These are phyloP conservation scores for Kappamyces sp. DNA, from an alignment of 192 early-diverging fungal species.

Conservation along the genomic window DNA sequence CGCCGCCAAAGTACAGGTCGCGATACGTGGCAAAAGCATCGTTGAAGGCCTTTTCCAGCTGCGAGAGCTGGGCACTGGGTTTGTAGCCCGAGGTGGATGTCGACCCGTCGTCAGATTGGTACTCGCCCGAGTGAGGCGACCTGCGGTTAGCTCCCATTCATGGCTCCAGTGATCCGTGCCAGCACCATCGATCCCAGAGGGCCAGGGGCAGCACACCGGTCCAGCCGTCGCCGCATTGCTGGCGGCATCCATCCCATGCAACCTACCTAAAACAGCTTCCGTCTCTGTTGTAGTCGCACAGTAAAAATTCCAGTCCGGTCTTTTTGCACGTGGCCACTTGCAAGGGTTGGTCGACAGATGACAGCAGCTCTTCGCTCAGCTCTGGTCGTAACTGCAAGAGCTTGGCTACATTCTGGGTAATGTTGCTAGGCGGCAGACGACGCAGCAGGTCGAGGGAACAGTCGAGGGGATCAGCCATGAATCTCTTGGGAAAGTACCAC, in stretches of 20 bases:
- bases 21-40: constrained; percentile 95
- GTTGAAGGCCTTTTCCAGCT: constrained; percentile 86
- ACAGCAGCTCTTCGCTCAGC: constrained; percentile 84
- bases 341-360: constrained; percentile 89
- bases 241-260: neutral
- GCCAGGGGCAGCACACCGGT: too few species aligned
- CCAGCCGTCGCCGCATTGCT: too few species aligned
- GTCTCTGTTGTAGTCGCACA: constrained; percentile 97
- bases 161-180: neutral
- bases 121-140: constrained; percentile 97
- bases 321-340: constrained; percentile 62
- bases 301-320: constrained; percentile 76
- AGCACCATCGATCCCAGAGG: neutral
- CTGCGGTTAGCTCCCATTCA: constrained; percentile 27
- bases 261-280: constrained; percentile 81
- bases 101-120: constrained; percentile 62
- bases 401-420: constrained; percentile 78
- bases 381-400: constrained; percentile 79
- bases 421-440: constrained; percentile 87
- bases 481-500: neutral
- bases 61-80: constrained; percentile 75
- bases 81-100: constrained; percentile 36
- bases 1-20: constrained; percentile 93
- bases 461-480: constrained; percentile 53
- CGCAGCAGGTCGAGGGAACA: constrained; percentile 97